Base-by-base conservation (phyloP, 192 early-diverging fungal genomes). In the Diversispora epigaea region DNA sequence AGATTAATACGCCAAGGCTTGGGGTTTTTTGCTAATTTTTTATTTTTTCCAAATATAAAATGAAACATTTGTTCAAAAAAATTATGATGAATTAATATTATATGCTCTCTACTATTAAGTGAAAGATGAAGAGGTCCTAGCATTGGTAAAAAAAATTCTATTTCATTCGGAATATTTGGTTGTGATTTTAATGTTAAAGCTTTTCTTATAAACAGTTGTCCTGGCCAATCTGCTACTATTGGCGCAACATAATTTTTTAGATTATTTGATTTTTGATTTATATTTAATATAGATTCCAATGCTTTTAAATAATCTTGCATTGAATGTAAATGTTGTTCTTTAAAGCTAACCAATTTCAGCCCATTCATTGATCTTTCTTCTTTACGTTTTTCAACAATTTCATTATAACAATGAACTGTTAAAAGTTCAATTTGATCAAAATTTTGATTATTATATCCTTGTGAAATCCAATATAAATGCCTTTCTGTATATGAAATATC, bases 1-100 rank as follows among this genome's bases (percentile, higher is more conserved):
- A 70, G 14, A 39, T 70, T 70, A 9, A 70, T 69, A 0, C 50
- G 0, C 5, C 17, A 70, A 0, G 68, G 49, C 9, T 55, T 52
- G 0, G 25, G 49, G 9, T 58, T 72, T 14, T 72, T 72, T 3
- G 56, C 44, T 21, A 72, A 25, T 0, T 43, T 56, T 46, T 60
- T 58, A 39, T 58, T 43, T 21, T 58, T 21, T 1, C 43, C 32
- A 61, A 60, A 72, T 19, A 58, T 56, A 12, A 60, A 56, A 46
- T 61, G 9, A 46, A 60, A 58, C 41, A 72, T 39, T 40, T 70
- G 6, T 25, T 70, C 12, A 19, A 69, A 69, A 69, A 69, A 69
- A 69, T 11, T 32, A 41, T 69, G 3, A 52, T 69, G 8, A 21
- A 46, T 44, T 21, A 45, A 39, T 0, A 65, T 44, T 19, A 65